Evolutionary conservation across 805 yeast species (phyloP).

Genomic region (Yarrowia osloensis): DNA sequence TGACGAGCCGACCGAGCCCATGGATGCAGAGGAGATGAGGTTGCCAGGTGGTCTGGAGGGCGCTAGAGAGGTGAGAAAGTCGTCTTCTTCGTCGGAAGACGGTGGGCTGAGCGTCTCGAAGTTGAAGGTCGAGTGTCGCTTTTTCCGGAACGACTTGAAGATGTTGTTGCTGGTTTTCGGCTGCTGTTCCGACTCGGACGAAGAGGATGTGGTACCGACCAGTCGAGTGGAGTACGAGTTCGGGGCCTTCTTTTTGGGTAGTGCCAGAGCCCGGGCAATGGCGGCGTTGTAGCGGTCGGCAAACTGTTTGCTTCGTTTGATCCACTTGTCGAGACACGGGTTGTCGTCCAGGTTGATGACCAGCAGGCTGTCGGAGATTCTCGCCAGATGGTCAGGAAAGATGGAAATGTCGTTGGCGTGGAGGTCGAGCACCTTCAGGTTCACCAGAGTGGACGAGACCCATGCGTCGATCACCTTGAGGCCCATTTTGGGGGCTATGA

Average conservation of each 20-base stretch:
- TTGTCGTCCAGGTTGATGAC: constrained; percentile 7
- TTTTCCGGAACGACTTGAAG: constrained; percentile 8
- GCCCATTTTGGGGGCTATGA: neutral
- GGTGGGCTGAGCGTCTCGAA: constrained; percentile 6
- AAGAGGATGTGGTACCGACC: neutral
- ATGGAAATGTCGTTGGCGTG: neutral
- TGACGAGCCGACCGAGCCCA: neutral
- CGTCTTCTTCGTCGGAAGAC: constrained; percentile 11
- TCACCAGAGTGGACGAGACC: neutral
- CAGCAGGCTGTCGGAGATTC: neutral
- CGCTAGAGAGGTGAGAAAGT: neutral
- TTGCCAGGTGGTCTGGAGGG: neutral
- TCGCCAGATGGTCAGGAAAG: neutral
- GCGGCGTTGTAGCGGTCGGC: neutral
- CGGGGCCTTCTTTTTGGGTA: neutral
- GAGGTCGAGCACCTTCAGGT: constrained; percentile 14
- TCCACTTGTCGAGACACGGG: constrained; percentile 1
- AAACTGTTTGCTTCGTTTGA: constrained; percentile 1
- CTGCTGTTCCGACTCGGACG: neutral
- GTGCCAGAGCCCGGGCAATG: neutral
- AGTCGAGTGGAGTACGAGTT: neutral
- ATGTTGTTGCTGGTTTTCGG: constrained; percentile 10
- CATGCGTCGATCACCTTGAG: constrained; percentile 5
- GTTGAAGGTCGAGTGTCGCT: constrained; percentile 7
- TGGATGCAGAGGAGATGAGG: neutral